A percentile compares a stretch with the other conserved stretches of the same genome.
phyloP scores from a whole-genome alignment of 768 basidiomycete genomes.

The Coprinopsis cinerea region DNA sequence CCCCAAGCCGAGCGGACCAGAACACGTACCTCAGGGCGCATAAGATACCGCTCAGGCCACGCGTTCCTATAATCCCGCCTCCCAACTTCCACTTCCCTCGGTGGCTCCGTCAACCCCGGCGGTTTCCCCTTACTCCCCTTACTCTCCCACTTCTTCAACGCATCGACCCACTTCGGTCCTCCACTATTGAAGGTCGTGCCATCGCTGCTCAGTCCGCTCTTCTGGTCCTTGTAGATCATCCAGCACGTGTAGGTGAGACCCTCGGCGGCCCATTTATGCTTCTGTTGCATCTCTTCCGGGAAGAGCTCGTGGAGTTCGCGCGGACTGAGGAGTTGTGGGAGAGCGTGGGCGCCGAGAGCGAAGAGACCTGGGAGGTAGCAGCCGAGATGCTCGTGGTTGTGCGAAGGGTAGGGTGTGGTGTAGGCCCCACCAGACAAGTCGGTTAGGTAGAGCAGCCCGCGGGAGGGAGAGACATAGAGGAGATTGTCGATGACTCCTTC shows the following conservation, averaged over 20 bases:
- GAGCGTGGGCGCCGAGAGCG: slow-evolving; percentile 48
- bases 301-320: neutral
- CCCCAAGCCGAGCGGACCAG: neutral
- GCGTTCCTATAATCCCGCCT: slow-evolving; percentile 34
- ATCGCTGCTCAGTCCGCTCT: slow-evolving; percentile 62
- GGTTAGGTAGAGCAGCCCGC: slow-evolving; percentile 53
- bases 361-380: slow-evolving; percentile 63
- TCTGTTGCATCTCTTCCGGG: slow-evolving; percentile 29
- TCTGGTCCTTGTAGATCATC: slow-evolving; percentile 57
- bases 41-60: slow-evolving; percentile 31
- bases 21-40: slow-evolving; percentile 40
- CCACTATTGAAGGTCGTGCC: slow-evolving; percentile 31
- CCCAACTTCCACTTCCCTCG: slow-evolving; percentile 11
- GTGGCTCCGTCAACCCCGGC: slow-evolving; percentile 17
- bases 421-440: slow-evolving; percentile 27
- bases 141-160: slow-evolving; percentile 37
- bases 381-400: slow-evolving; percentile 55
- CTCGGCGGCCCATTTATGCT: slow-evolving; percentile 55
- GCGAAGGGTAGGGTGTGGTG: slow-evolving; percentile 22
- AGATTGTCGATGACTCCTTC: slow-evolving; percentile 47
- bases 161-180: slow-evolving; percentile 32
- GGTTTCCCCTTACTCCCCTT: slow-evolving; percentile 24
- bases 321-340: slow-evolving; percentile 12
- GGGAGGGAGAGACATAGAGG: slow-evolving; percentile 46
- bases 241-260: slow-evolving; percentile 60